phyloP scores from a whole-genome alignment of 1,139 yeast species.

The Geotrichum reessii region DNA sequence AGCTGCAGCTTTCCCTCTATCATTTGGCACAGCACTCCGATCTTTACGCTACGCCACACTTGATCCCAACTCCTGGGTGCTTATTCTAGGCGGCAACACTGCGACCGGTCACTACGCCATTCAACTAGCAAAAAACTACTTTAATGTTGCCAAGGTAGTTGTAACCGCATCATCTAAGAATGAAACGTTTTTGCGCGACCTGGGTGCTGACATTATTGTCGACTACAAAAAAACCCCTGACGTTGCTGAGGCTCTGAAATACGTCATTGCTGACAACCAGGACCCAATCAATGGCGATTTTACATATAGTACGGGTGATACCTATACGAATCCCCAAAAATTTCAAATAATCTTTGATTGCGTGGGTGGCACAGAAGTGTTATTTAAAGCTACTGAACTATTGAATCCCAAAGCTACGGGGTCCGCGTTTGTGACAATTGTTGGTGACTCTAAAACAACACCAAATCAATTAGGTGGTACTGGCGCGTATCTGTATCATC shows the following conservation, averaged over 20 bases:
- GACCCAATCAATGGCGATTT: constrained; percentile 8
- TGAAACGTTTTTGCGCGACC: constrained; percentile 38
- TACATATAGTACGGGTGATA: constrained; percentile 3
- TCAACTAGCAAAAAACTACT: constrained; percentile 50
- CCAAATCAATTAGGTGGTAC: constrained; percentile 25
- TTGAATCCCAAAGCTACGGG: constrained; percentile 40
- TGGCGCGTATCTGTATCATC: constrained; percentile 25
- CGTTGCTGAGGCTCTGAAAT: constrained; percentile 15
- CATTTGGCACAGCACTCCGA: constrained; percentile 53
- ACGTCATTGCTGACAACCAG: constrained; percentile 16
- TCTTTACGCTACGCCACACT: constrained; percentile 38
- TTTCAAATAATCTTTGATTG: constrained; percentile 19
- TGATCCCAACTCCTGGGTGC: constrained; percentile 37
- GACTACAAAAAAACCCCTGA: constrained; percentile 43
- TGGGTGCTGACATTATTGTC: constrained; percentile 51
- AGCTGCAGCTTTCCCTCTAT: constrained; percentile 56
- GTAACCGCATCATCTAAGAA: constrained; percentile 37
- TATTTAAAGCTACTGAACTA: constrained; percentile 31
- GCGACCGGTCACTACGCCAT: constrained; percentile 60
- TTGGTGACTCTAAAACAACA: constrained; percentile 43
- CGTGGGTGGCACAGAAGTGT: constrained; percentile 31
- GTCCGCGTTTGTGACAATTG: constrained; percentile 47
- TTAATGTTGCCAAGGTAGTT: constrained; percentile 41
- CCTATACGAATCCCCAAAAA: constrained; percentile 2
- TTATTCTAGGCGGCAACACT: constrained; percentile 70